These are phyloP conservation scores for Neospora caninum DNA, from an alignment of 169 alveolate genomes.

Conservation along the genomic window DNA sequence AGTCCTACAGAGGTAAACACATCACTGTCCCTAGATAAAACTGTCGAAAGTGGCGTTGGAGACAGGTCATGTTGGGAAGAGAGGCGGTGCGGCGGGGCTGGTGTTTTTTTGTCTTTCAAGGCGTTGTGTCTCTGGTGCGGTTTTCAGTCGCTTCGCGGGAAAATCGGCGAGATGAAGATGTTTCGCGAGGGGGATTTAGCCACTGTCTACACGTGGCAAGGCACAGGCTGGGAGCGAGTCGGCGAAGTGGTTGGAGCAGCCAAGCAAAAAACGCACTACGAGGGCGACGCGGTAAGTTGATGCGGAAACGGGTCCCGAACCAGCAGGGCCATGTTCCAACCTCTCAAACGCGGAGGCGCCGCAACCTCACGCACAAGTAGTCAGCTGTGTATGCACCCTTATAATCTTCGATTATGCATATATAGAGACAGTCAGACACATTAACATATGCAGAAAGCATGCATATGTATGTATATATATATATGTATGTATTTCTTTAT, in stretches of 20 bases:
- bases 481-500: no score
- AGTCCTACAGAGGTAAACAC: no score
- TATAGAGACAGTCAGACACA: no score
- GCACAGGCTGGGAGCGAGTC: constrained; percentile 81
- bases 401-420: no score
- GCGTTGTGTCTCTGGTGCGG: neutral
- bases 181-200: constrained; percentile 86
- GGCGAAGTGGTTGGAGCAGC: constrained; percentile 86
- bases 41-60: no score
- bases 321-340: neutral
- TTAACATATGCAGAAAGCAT: no score
- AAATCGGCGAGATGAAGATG: constrained; percentile 86
- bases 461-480: no score
- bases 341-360: constrained; percentile 22
- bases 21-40: no score
- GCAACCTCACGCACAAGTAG: neutral
- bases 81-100: no score
- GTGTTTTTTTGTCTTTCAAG: no score
- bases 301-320: neutral
- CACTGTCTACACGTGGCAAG: constrained; percentile 79
- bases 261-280: constrained; percentile 22
- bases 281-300: constrained; percentile 23
- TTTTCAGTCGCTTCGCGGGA: constrained; percentile 69
- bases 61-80: no score
- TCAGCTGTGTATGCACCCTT: no score